phyloP scores from a whole-genome alignment of 768 basidiomycete species.

The Pulveroboletus sp. region DNA sequence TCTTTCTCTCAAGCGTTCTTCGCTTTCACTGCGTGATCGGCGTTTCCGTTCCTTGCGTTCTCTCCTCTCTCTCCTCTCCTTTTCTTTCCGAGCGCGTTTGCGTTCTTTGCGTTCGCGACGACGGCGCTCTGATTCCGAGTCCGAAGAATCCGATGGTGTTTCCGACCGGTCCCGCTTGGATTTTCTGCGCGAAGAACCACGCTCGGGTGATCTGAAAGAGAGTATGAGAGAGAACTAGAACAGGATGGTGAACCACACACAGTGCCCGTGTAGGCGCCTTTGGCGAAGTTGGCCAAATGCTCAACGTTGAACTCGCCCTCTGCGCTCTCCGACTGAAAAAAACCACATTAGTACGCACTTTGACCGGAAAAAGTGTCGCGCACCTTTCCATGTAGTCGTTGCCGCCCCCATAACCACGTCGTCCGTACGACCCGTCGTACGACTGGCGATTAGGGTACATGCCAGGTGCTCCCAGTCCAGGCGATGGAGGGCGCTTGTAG shows the following conservation, averaged over 20 bases:
- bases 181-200: slow-evolving; percentile 50
- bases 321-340: slow-evolving; percentile 63
- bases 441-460: slow-evolving; percentile 51
- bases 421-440: slow-evolving; percentile 11
- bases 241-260: slow-evolving; percentile 36
- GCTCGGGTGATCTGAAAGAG: slow-evolving; percentile 51
- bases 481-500: slow-evolving; percentile 46
- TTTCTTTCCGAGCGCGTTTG: slow-evolving; percentile 52
- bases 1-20: slow-evolving; percentile 30
- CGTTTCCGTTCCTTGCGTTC: slow-evolving; percentile 36
- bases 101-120: slow-evolving; percentile 59
- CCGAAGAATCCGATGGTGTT: slow-evolving; percentile 42
- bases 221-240: background rate
- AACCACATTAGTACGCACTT: background rate
- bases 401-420: slow-evolving; percentile 31
- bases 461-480: slow-evolving; percentile 40
- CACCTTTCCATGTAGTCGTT: slow-evolving; percentile 70
- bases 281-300: slow-evolving; percentile 85
- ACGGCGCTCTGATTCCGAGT: slow-evolving; percentile 56
- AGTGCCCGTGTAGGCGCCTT: slow-evolving; percentile 57
- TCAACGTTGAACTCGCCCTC: slow-evolving; percentile 52
- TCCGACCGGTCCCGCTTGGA: slow-evolving; percentile 55
- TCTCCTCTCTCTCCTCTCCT: slow-evolving; percentile 41
- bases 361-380: slow-evolving; percentile 14
- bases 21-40: slow-evolving; percentile 35